A percentile compares a stretch with the other conserved stretches of the same genome.
These are phyloP conservation scores for Parachlorella kessleri DNA, from an alignment of 139 green algal genomes.

Conservation along the genomic window DNA sequence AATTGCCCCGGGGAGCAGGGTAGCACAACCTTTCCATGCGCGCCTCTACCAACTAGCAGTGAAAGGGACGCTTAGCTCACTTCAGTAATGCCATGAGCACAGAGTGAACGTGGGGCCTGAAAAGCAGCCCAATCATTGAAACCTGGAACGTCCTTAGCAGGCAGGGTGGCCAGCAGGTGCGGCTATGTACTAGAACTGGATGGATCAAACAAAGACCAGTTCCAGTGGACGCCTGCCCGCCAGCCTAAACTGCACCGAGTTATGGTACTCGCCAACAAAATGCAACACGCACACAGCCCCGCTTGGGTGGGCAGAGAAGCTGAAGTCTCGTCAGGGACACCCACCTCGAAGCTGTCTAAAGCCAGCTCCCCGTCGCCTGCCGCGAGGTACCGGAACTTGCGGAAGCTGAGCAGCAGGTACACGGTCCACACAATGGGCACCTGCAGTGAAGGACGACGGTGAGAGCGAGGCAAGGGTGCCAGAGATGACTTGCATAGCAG, in stretches of 20 bases:
- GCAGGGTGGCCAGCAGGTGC: no score
- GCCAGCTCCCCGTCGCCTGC: background rate
- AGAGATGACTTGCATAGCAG: background rate
- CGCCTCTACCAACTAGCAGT: no score
- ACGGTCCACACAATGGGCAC: conserved; percentile 79
- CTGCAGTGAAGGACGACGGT: conserved; percentile 25
- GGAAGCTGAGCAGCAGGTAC: conserved; percentile 71
- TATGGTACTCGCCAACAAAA: no score
- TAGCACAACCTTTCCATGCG: no score
- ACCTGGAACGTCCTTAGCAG: no score
- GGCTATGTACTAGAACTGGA: no score
- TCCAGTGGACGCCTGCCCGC: background rate
- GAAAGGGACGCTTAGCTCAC: no score
- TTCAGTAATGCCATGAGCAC: no score
- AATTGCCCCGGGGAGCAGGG: background rate
- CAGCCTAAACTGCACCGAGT: no score
- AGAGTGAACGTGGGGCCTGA: no score
- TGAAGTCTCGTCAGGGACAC: background rate
- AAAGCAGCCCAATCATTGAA: no score
- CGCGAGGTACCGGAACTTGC: conserved; percentile 50
- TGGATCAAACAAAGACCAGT: background rate
- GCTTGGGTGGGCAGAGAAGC: background rate
- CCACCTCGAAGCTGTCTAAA: conserved; percentile 34
- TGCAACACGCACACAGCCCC: background rate
- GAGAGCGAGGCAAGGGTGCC: background rate